phyloP scores from a whole-genome alignment of 2,329 filamentous ascomycete species.

The Exophiala sideris region DNA sequence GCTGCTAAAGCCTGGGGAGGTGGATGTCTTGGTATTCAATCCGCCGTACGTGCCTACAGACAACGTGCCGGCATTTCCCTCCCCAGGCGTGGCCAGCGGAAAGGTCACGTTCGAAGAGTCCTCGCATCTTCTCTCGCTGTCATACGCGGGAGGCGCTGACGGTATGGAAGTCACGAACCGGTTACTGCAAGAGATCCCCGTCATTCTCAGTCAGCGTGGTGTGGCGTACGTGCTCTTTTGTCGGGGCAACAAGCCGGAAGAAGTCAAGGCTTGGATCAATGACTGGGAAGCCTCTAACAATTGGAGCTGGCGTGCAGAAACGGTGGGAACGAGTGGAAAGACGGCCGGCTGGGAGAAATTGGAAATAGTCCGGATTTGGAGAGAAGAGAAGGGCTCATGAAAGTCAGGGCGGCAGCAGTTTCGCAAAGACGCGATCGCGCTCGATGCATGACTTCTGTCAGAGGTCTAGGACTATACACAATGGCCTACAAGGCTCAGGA shows the following conservation, averaged over 20 bases:
- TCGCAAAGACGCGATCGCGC: too few relatives aligned
- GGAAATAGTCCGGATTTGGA: conserved; percentile 83
- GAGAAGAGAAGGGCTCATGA: conserved; percentile 30
- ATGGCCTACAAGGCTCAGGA: too few relatives aligned
- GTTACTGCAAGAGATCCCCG: conserved; percentile 67
- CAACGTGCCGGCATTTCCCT: conserved; percentile 59
- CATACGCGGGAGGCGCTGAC: conserved; percentile 82
- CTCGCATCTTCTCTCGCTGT: conserved; percentile 76
- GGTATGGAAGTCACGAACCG: conserved; percentile 93
- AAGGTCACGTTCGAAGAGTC: conserved; percentile 65
- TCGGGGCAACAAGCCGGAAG: conserved; percentile 79
- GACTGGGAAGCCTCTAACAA: conserved; percentile 47
- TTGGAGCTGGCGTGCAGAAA: conserved; percentile 66
- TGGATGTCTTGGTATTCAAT: conserved; percentile 93
- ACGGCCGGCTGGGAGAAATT: conserved; percentile 93
- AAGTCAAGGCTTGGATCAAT: conserved; percentile 63
- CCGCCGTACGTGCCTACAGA: conserved; percentile 93
- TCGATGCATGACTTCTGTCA: too few relatives aligned
- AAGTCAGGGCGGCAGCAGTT: not conserved
- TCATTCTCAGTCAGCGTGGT: conserved; percentile 61
- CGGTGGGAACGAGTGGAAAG: conserved; percentile 77
- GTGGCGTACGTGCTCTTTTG: conserved; percentile 89
- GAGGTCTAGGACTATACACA: too few relatives aligned
- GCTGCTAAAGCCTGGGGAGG: conserved; percentile 54
- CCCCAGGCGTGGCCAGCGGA: conserved; percentile 12